Conservation (phyloP, 352 stramenopile genomes). For the Phytophthora melonis region DNA sequence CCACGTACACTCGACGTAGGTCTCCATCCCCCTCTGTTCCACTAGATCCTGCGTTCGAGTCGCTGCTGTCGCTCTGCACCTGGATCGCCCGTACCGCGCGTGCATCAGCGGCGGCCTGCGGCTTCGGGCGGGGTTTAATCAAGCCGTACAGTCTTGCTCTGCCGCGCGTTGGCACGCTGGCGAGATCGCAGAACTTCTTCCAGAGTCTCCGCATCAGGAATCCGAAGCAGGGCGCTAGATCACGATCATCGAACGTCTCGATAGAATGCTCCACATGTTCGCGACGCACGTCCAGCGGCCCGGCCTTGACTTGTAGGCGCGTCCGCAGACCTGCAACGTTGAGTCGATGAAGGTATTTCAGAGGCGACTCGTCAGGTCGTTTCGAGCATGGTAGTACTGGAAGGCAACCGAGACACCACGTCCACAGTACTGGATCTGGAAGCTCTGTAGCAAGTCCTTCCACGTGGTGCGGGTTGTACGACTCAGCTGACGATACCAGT, state of each 20-base stretch:
- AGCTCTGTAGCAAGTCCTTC: no score
- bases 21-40: no score
- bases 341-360: background rate
- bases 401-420: no score
- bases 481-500: no score
- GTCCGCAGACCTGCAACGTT: background rate
- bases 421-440: no score
- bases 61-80: no score
- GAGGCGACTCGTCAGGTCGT: background rate
- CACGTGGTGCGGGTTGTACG: no score
- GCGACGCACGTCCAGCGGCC: background rate
- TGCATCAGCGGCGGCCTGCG: no score
- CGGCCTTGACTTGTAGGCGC: background rate
- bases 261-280: background rate
- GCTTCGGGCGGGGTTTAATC: background rate
- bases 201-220: background rate
- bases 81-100: background rate
- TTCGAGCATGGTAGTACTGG: no score
- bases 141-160: background rate
- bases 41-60: no score
- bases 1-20: no score
- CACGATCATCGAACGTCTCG: background rate
- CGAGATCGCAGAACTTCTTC: constrained; percentile 1
- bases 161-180: background rate
- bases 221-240: background rate